A percentile compares a stretch with the other conserved stretches of the same genome.
Evolutionary conservation across 208 protist genomes (phyloP).

Genomic region (Trypanosoma conorhini): DNA sequence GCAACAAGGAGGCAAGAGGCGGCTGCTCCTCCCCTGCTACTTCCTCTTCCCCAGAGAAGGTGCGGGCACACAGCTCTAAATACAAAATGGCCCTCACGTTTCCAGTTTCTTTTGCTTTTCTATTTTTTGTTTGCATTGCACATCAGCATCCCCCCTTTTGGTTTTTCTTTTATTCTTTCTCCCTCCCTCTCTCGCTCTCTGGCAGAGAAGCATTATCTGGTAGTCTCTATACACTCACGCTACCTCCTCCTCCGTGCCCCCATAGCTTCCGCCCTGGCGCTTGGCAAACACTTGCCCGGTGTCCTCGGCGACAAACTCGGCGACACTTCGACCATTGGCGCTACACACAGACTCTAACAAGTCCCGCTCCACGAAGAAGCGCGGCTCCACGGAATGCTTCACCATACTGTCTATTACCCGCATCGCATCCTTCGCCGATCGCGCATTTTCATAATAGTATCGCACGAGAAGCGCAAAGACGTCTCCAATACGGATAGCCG

Average conservation of each 20-base stretch:
- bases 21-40: background rate
- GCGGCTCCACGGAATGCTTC: constrained; percentile 83
- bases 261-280: constrained; percentile 21
- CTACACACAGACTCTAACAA: constrained; percentile 87
- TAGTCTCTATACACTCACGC: background rate
- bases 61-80: no score
- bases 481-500: constrained; percentile 93
- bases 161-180: background rate
- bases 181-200: background rate
- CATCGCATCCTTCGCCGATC: constrained; percentile 80
- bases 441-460: constrained; percentile 86
- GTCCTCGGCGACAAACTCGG: constrained; percentile 44
- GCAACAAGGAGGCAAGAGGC: background rate
- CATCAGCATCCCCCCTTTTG: background rate
- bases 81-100: background rate
- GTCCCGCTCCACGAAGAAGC: constrained; percentile 89
- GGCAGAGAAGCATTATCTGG: background rate
- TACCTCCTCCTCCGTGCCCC: constrained; percentile 33
- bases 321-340: constrained; percentile 63
- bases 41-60: no score
- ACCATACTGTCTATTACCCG: constrained; percentile 92
- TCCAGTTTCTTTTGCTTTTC: background rate
- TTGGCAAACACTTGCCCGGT: background rate
- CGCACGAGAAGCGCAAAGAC: constrained; percentile 95
- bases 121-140: background rate